Percentiles rank a stretch among this genome's conserved stretches.
Evolutionary conservation across 2,329 filamentous ascomycete species (phyloP).

Genomic region (Rhinocladiella similis): DNA sequence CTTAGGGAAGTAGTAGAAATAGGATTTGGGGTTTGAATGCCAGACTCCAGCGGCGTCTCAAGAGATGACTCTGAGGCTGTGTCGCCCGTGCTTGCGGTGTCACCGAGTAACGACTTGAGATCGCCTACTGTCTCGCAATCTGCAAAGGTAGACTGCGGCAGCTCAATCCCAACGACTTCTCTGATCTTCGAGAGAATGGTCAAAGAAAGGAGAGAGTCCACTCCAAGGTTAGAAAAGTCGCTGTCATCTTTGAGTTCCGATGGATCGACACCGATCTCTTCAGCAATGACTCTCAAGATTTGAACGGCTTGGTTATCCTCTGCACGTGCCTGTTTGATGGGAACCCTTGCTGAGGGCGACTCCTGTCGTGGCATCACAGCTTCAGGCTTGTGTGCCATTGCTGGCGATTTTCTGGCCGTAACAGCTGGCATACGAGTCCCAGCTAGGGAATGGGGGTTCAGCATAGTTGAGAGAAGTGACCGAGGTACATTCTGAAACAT

Average conservation of each 20-base stretch:
- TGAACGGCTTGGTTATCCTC: background rate
- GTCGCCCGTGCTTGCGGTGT: background rate
- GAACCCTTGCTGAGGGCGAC: background rate
- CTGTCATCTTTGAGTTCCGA: constrained; percentile 58
- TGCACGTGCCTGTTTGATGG: background rate
- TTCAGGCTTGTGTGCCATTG: constrained; percentile 48
- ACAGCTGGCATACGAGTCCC: background rate
- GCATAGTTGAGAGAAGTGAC: background rate
- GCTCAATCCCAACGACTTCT: constrained; percentile 59
- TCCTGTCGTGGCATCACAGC: background rate
- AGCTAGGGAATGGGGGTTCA: background rate
- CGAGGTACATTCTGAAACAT: constrained; percentile 30
- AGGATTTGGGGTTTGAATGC: constrained; percentile 9
- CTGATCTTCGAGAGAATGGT: constrained; percentile 61
- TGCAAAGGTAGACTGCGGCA: constrained; percentile 57
- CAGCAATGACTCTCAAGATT: constrained; percentile 34
- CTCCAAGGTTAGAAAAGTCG: constrained; percentile 60
- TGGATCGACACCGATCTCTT: constrained; percentile 56
- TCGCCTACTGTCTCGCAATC: constrained; percentile 56
- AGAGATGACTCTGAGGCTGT: constrained; percentile 33
- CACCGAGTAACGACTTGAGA: constrained; percentile 55
- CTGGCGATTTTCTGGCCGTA: background rate
- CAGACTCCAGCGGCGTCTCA: constrained; percentile 13
- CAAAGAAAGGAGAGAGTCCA: constrained; percentile 60
- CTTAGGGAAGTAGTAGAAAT: background rate